These are phyloP conservation scores for Kazachstania sp. DNA, from an alignment of 1,139 yeast species.

Conservation along the genomic window DNA sequence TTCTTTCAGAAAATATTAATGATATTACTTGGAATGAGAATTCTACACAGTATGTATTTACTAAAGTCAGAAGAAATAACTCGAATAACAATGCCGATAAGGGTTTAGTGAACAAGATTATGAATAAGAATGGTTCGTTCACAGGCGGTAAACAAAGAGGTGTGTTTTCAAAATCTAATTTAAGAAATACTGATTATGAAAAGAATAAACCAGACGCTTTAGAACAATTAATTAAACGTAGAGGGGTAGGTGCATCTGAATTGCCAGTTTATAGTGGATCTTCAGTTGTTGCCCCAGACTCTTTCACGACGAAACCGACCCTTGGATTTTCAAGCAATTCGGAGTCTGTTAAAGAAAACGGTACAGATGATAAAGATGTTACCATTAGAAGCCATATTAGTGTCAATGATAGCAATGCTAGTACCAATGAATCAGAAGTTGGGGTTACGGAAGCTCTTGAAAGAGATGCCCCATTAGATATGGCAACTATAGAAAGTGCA, in stretches of 20 bases:
- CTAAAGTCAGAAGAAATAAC: neutral
- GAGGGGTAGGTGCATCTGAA: too few relatives aligned
- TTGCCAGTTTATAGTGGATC: constrained; percentile 27
- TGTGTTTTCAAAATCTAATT: neutral
- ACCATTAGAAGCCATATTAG: neutral
- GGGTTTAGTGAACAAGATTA: too few relatives aligned
- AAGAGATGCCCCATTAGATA: neutral
- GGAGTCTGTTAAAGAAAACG: neutral
- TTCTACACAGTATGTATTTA: neutral
- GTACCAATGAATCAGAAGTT: neutral
- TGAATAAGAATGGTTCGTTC: too few relatives aligned
- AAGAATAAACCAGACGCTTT: neutral
- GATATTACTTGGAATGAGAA: constrained; percentile 23
- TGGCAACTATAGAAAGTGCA: neutral
- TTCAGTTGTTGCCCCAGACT: constrained; percentile 25
- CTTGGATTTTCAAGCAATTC: constrained; percentile 6
- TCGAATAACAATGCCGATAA: too few relatives aligned
- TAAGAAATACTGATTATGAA: neutral
- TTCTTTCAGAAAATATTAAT: constrained; percentile 14
- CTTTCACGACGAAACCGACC: constrained; percentile 23
- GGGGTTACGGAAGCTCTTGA: neutral
- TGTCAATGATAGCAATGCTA: too few relatives aligned
- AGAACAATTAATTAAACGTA: too few relatives aligned
- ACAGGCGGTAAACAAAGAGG: neutral
- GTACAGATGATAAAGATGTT: neutral